These are phyloP conservation scores for Trametes cinnabarina DNA, from an alignment of 768 basidiomycete species.

Conservation along the genomic window DNA sequence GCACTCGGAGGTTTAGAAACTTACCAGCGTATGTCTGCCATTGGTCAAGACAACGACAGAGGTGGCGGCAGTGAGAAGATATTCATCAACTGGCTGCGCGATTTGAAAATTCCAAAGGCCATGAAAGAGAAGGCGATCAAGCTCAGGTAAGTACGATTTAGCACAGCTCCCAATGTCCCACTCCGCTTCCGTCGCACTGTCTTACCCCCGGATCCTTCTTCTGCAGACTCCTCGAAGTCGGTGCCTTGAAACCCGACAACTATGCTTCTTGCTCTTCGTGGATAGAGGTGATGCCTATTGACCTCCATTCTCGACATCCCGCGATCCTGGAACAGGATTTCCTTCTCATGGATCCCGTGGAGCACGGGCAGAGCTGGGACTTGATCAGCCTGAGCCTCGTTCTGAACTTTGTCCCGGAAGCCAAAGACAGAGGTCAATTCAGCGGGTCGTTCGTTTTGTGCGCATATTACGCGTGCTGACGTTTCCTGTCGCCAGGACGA, in stretches of 20 bases:
- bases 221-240: constrained; percentile 79
- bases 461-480: no score
- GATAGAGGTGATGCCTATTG: constrained; percentile 76
- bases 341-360: constrained; percentile 52
- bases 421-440: constrained; percentile 67
- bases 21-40: constrained; percentile 81
- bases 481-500: constrained; percentile 43
- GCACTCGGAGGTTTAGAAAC: constrained; percentile 72
- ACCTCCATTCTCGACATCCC: constrained; percentile 81
- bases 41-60: constrained; percentile 77
- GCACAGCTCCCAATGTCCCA: neutral
- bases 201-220: neutral
- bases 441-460: no score
- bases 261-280: constrained; percentile 63
- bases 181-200: neutral
- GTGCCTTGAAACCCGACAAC: constrained; percentile 84
- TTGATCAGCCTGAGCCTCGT: constrained; percentile 84
- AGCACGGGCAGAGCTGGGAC: constrained; percentile 65
- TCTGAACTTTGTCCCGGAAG: constrained; percentile 81
- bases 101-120: constrained; percentile 34
- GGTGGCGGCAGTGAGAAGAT: constrained; percentile 89
- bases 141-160: constrained; percentile 45
- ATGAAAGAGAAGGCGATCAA: constrained; percentile 23
- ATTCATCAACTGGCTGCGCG: constrained; percentile 72
- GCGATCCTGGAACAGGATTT: constrained; percentile 86